Base-by-base conservation (phyloP, 805 yeast genomes). In the Metschnikowia arizonensis region DNA sequence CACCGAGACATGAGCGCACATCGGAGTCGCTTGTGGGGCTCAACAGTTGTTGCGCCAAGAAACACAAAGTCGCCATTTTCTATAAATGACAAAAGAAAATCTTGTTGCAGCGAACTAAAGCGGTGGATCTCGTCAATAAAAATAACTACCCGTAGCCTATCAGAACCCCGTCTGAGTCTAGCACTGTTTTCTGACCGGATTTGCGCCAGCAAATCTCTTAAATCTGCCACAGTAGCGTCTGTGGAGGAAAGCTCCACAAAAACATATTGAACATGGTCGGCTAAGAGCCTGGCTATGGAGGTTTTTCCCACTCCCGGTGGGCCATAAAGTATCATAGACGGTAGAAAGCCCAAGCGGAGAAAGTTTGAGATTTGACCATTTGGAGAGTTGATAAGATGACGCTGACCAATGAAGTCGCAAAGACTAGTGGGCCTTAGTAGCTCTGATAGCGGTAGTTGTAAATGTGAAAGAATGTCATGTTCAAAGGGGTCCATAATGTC, bases 231-330 rank as follows among this genome's bases (percentile, higher is more conserved):
- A 0, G 88, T 82, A 37, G 83, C 78, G 44, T 80, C 76, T 0
- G 97, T 87, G 0, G 97, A 98, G 44, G 95, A 86, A 35, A 89
- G 67, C 62, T 90, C 97, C 2, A 86, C 73, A 59, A 88, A 82
- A 36, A 82, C 69, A 37, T 80, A 70, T 35, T 72, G 69, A 1
- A 79, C 66, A n/a, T 71, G 65, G 12, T 65, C 58, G 0, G 89
- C 82, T n/a, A 85, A 64, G 29, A 83, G 75, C 33, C 76, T 54
- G 0, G 95, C 93, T 23, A 93, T 60, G 0, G 97, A 84, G 0
- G 99, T 93, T 60, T 93, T 93, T 73, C 93, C 91, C 2, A 88
- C 90, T 0, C 99, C 99, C 1, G 97, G 95, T 0, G 96, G 96
- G 0, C 99, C 99, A 86, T 93, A 85, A 4, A 93, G 66, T 1